Evolutionary conservation across 805 yeast species (phyloP).

Genomic region (Yarrowia bubula): DNA sequence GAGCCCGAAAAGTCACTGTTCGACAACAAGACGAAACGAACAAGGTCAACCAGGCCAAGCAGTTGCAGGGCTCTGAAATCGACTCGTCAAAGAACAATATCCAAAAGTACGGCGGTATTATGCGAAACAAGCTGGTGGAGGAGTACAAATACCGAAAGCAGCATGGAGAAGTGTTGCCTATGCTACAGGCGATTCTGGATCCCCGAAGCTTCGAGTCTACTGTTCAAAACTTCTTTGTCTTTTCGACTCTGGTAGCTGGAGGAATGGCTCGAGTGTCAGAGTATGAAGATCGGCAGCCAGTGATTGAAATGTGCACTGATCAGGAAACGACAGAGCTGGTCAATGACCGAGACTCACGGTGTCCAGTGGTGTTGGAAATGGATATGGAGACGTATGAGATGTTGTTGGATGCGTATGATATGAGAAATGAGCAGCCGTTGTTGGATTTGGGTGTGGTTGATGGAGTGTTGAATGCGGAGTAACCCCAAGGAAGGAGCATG

Average conservation of each 20-base stretch:
- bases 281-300: not conserved
- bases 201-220: slow-evolving; percentile 16
- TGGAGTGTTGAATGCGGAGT: not conserved
- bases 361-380: slow-evolving; percentile 4
- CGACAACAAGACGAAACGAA: too few species aligned
- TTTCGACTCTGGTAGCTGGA: slow-evolving; percentile 13
- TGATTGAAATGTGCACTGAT: slow-evolving; percentile 4
- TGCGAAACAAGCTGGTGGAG: not conserved
- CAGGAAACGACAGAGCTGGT: not conserved
- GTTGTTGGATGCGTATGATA: not conserved
- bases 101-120: slow-evolving; percentile 1
- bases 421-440: not conserved
- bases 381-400: not conserved
- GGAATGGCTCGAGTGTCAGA: slow-evolving; percentile 4
- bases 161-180: not conserved
- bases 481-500: too few species aligned
- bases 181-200: not conserved
- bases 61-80: not conserved
- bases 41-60: not conserved
- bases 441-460: not conserved
- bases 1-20: too few species aligned
- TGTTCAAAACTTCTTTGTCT: slow-evolving; percentile 14
- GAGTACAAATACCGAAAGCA: not conserved
- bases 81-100: not conserved
- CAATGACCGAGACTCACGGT: not conserved